phyloP scores from a whole-genome alignment of 2,329 filamentous ascomycete genomes.

The Aspergillus flavus region DNA sequence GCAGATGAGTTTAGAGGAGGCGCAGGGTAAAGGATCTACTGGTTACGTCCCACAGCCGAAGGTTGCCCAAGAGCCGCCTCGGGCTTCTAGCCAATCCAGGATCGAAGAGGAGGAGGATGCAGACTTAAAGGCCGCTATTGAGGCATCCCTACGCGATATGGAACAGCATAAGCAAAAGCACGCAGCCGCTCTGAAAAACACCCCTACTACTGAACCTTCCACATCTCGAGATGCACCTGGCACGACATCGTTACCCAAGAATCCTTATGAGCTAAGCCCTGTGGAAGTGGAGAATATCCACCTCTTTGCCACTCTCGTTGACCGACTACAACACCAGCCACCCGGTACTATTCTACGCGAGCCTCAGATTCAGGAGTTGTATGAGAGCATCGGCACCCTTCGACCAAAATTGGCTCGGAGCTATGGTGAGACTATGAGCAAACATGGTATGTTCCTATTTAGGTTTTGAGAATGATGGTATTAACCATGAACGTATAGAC shows the following conservation, averaged over 20 bases:
- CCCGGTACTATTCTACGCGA: slow-evolving; percentile 95
- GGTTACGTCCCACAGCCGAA: slow-evolving; percentile 72
- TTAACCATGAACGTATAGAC: slow-evolving; percentile 56
- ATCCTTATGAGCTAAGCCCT: slow-evolving; percentile 89
- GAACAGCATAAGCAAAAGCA: slow-evolving; percentile 96
- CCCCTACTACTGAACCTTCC: slow-evolving; percentile 60
- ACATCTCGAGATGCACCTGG: slow-evolving; percentile 54
- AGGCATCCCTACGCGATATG: slow-evolving; percentile 93
- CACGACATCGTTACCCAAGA: slow-evolving; percentile 67
- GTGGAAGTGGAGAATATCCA: slow-evolving; percentile 98
- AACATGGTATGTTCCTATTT: slow-evolving; percentile 70
- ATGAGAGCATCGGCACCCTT: slow-evolving; percentile 93
- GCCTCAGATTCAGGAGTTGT: slow-evolving; percentile 96
- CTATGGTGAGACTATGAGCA: slow-evolving; percentile 99
- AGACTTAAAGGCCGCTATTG: slow-evolving; percentile 91
- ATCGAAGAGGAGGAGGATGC: slow-evolving; percentile 82
- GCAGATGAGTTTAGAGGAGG: slow-evolving; percentile 96
- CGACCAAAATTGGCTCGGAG: slow-evolving; percentile 92
- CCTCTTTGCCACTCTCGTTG: slow-evolving; percentile 89
- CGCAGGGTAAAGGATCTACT: slow-evolving; percentile 69
- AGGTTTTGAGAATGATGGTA: neutral
- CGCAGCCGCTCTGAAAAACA: slow-evolving; percentile 78
- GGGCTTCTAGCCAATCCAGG: slow-evolving; percentile 46
- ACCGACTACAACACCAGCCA: slow-evolving; percentile 90
- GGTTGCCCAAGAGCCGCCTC: slow-evolving; percentile 36